Evolutionary conservation across 2,329 filamentous ascomycete genomes (phyloP).

Genomic region (Hypoxylon sp.): DNA sequence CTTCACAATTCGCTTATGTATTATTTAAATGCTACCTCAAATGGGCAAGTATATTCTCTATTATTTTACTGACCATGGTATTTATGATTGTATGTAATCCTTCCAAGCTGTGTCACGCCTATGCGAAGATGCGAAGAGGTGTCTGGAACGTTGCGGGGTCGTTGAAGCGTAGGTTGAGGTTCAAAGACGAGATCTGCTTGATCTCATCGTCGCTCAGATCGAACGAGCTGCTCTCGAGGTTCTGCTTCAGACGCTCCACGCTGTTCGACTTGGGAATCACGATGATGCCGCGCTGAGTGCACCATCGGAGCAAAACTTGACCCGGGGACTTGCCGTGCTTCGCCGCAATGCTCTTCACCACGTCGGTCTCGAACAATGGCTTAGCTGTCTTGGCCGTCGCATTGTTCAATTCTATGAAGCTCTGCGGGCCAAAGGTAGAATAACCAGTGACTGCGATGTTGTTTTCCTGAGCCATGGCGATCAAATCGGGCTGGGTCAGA

Average conservation of each 20-base stretch:
- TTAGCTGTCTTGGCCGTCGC: constrained; percentile 47
- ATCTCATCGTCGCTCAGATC: constrained; percentile 68
- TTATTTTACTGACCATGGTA: not conserved
- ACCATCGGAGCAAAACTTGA: constrained; percentile 76
- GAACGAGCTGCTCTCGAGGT: constrained; percentile 69
- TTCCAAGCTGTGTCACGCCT: constrained; percentile 24
- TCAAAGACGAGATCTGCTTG: constrained; percentile 65
- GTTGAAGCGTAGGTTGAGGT: constrained; percentile 70
- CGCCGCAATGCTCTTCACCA: constrained; percentile 66
- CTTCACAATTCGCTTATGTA: not conserved
- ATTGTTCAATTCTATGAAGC: constrained; percentile 54
- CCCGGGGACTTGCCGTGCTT: constrained; percentile 72
- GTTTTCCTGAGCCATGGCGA: constrained; percentile 69
- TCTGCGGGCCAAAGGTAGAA: constrained; percentile 73
- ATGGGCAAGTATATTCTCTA: not conserved
- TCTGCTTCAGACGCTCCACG: constrained; percentile 65
- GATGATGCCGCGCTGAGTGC: constrained; percentile 72
- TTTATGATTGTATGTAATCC: not conserved
- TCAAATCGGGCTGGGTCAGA: constrained; percentile 69
- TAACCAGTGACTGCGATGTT: constrained; percentile 73
- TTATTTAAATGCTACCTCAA: not conserved
- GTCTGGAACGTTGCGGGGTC: constrained; percentile 59
- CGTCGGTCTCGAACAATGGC: constrained; percentile 55
- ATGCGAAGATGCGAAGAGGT: constrained; percentile 53
- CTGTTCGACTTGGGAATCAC: constrained; percentile 75